These are phyloP conservation scores for Phytopythium kandeliae DNA, from an alignment of 352 stramenopile species.

Conservation along the genomic window DNA sequence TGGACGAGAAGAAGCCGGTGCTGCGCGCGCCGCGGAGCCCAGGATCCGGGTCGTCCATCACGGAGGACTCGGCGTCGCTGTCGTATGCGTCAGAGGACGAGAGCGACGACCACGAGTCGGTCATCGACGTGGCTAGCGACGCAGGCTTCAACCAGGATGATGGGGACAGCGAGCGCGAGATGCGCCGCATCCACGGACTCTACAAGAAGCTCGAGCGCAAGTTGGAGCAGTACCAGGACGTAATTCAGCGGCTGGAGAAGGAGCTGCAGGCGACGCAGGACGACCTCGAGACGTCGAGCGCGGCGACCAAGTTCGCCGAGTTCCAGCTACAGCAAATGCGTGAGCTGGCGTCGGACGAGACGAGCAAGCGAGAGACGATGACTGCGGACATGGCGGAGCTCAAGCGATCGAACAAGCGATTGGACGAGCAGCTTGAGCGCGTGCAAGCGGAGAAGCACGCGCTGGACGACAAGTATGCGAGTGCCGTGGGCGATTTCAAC, in stretches of 20 bases:
- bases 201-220: constrained; percentile 55
- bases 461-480: constrained; percentile 19
- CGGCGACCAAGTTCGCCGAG: constrained; percentile 74
- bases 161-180: constrained; percentile 43
- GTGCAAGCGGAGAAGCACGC: constrained; percentile 12
- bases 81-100: constrained; percentile 57
- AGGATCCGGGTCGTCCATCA: constrained; percentile 56
- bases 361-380: constrained; percentile 12
- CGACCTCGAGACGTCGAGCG: constrained; percentile 73
- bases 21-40: constrained; percentile 38
- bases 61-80: constrained; percentile 58
- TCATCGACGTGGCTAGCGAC: constrained; percentile 27
- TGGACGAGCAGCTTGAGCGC: not conserved
- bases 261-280: constrained; percentile 54
- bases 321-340: constrained; percentile 74
- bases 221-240: constrained; percentile 69
- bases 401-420: constrained; percentile 15
- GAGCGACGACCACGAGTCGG: constrained; percentile 28
- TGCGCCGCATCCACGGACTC: constrained; percentile 52
- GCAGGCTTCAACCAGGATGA: constrained; percentile 20
- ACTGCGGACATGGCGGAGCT: not conserved
- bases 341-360: constrained; percentile 44
- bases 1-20: constrained; percentile 50
- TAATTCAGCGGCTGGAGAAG: constrained; percentile 66
- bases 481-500: constrained; percentile 8